Evolutionary conservation across 805 yeast genomes (phyloP), one percentile per base, ranked within the genome.

Genomic region (Schwanniomyces yamadae): DNA sequence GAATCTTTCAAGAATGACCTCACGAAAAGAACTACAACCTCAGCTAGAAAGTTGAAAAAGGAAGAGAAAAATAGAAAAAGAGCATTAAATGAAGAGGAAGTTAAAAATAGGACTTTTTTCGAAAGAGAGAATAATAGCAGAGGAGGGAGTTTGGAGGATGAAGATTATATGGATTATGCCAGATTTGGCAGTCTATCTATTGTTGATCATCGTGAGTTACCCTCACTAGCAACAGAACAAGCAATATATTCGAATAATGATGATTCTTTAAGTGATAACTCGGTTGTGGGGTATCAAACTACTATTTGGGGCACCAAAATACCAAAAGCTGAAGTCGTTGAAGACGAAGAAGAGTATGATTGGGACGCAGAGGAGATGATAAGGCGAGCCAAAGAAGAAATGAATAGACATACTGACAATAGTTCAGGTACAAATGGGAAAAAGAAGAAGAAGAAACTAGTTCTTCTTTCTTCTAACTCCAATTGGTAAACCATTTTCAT

Each of bases 281-380:
- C 34, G 19, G 52, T 47, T 12, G 51, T 48, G 0, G 57, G 57
- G 9, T 61, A 52, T 36, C 64, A 68, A 25, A 74, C 77, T 1
- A 81, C 93, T 0, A 78, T 85, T 3, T 85, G 95, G 95, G 95
- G 95, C 0, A 84, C 93, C 1, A 66, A 61, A 35, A 75, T 78
- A 2, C 73, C 72, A 4, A 66, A 60, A 35, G 46, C 62, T 1
- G 71, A 65, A 19, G 28, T 26, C 5, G 31, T 21, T 9, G 48
- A 37, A 4, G 61, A 60, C 3, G 55, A 49, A 2, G 55, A 46
- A n/a, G 69, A 61, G 6, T 75, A 71, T 38, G 74, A 67, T 25
- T 66, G 69, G 51, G 80, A 74, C 28, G 72, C 72, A 6, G 72
- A 63, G 42, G 74, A 75, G 39, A 63, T 76, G 71, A 65, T 81